Percentiles rank a stretch among this genome's conserved stretches.
phyloP scores from a whole-genome alignment of 2,329 filamentous ascomycete genomes.

The Fusarium pininemorale region DNA sequence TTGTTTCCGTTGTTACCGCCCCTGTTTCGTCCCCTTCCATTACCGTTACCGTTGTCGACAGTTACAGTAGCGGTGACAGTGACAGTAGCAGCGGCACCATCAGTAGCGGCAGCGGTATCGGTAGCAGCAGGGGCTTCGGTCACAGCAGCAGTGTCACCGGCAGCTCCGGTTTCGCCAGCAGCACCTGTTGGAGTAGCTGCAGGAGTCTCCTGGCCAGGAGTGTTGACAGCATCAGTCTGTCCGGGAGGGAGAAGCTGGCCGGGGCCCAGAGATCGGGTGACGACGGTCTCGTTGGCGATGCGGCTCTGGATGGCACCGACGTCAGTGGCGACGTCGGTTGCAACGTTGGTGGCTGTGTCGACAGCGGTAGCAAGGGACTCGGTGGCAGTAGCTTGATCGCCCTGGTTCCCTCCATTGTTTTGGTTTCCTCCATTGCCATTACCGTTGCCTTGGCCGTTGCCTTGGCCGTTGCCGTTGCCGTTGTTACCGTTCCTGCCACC shows the following conservation, averaged over 20 bases:
- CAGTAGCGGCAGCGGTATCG: not conserved
- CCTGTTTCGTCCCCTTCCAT: not conserved
- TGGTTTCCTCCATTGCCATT: not conserved
- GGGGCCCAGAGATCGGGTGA: not conserved
- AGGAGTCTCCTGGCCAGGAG: not conserved
- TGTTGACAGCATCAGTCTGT: not conserved
- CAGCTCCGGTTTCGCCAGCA: not conserved
- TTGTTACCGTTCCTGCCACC: not conserved
- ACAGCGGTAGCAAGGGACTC: not conserved
- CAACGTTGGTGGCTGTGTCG: not conserved
- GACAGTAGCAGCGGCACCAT: not conserved
- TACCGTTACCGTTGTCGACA: not conserved
- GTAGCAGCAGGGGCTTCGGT: not conserved
- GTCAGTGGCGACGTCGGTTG: not conserved
- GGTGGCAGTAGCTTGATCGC: not conserved
- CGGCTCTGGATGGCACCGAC: not conserved
- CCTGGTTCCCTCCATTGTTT: not conserved
- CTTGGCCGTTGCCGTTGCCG: not conserved
- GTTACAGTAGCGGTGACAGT: not conserved
- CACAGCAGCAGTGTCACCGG: not conserved
- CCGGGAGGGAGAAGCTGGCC: not conserved
- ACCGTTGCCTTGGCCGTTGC: not conserved
- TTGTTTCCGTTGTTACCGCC: not conserved
- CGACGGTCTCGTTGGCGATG: not conserved
- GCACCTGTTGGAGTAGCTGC: not conserved